Evolutionary conservation across 768 basidiomycete genomes (phyloP), one percentile per base, ranked within the genome.

Genomic region (Naganishia antarctica): DNA sequence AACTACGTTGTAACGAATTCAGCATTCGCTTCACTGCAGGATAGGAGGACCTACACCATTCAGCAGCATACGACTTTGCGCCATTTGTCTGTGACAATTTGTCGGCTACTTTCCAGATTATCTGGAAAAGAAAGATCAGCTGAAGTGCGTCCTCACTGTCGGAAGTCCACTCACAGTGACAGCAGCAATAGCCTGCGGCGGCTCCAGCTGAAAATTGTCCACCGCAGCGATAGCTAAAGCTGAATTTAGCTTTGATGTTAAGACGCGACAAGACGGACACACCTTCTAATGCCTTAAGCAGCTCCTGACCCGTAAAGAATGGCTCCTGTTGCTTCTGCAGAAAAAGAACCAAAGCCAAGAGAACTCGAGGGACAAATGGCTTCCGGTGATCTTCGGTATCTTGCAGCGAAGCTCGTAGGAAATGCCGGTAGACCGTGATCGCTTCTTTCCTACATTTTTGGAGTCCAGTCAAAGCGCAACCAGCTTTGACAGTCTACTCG

Each of bases 91-190:
- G 34, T 7, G 53, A 57, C 25, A 57, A 16, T n/a, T 25, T 41
- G 16, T 57, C 53, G 4, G 53, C 53, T 37, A 34, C 26, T 57
- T 57, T 57, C 53, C 53, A 57, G 13, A 57, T 57, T 34, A 57
- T 57, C 53, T 57, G n/a, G 7, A 15, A 15, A 32, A 18, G 6
- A 5, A 32, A 50, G 11, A 5, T 49, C n/a, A 41, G 3, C 13
- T n/a, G n/a, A 16, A 57, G 53, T 57, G 12, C 1, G 28, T 23
- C 1, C 28, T 13, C 31, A 40, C 18, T 34, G 16, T 1, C 9
- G 11, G 13, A 31, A 21, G 28, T 26, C n/a, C 1, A 40, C 37
- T 40, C 16, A 57, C 53, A 13, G 53, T 57, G 18, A 7, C 26
- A 31, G 21, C 37, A n/a, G 53, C 53, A 25, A 57, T 13, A 37